Conservation (phyloP, 2,329 filamentous ascomycete species). For the Emericellopsis atlantica region DNA sequence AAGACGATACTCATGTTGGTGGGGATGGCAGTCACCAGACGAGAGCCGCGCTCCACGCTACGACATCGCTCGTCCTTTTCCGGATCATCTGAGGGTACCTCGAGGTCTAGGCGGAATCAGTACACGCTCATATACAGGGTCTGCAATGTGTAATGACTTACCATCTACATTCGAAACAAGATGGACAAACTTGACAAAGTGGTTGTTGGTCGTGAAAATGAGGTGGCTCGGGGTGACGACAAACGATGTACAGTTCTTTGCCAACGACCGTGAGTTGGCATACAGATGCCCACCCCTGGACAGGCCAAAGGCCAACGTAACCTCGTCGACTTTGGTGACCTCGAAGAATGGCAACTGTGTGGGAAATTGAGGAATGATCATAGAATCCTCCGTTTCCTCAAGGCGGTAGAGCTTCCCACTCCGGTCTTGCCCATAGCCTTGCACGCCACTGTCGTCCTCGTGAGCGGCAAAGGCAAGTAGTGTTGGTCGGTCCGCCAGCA, state of each 20-base stretch:
- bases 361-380: slow-evolving; percentile 25
- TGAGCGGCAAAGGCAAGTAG: slow-evolving; percentile 17
- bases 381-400: slow-evolving; percentile 14
- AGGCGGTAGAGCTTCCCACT: slow-evolving; percentile 31
- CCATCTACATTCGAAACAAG: slow-evolving; percentile 49
- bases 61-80: slow-evolving; percentile 87
- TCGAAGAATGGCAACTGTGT: slow-evolving; percentile 40
- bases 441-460: slow-evolving; percentile 13
- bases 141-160: slow-evolving; percentile 19
- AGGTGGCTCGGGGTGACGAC: slow-evolving; percentile 69
- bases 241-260: slow-evolving; percentile 88
- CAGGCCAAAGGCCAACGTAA: slow-evolving; percentile 45
- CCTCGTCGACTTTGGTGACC: slow-evolving; percentile 27
- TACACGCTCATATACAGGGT: neutral
- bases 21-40: slow-evolving; percentile 79
- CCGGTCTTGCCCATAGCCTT: slow-evolving; percentile 31
- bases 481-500: slow-evolving; percentile 8
- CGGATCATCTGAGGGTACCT: slow-evolving; percentile 76
- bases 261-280: slow-evolving; percentile 59
- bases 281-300: slow-evolving; percentile 68
- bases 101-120: slow-evolving; percentile 47
- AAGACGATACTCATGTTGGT: slow-evolving; percentile 75
- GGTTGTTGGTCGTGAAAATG: slow-evolving; percentile 83
- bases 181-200: slow-evolving; percentile 90
- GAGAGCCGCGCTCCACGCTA: slow-evolving; percentile 80